Evolutionary conservation across 73 alveolate species (phyloP), one percentile per base, ranked within the genome.

Genomic region (Paramecium caudatum): DNA sequence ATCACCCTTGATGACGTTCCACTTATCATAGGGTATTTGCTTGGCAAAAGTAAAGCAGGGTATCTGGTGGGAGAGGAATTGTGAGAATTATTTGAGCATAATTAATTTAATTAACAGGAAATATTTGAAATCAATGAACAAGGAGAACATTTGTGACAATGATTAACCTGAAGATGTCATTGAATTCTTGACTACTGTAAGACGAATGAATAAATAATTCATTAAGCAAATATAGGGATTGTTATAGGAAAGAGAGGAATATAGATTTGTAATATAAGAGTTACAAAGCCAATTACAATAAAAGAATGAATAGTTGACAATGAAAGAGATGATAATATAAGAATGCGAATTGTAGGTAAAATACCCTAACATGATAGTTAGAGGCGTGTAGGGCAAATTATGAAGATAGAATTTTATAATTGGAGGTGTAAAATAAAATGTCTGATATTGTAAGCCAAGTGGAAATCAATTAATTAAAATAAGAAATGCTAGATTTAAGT

Each of bases 1-100:
- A 55, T 95, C 99, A 5, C 96, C 99, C 70, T 63, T 78, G 70
- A 94, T 94, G 3, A 95, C 90, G 21, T 87, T 93, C 99, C 98
- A 94, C 17, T 84, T 85, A 19, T 82, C 84, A 48, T 91, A 88
- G 13, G 94, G 27, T 27, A 65, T 65, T 36, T 65, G n/a, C 34
- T 65, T 65, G 34, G 50, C 83, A 34, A 65, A 65, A 32, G 32
- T 5, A 13, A 30, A 36, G 8, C 19, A 17, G 3, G 83, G 34
- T 27, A 15, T 65, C 9, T 55, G 32, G 23, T 23, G 80, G 30
- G 23, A 8, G 23, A 55, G 80, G 45, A 55, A 21, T 55, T 37
- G 23, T 27, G 80, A 55, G 83, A 65, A 15, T 65, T 30, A 30
- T 65, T 65, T 65, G 27, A 65, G 39, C 83, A 65, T 65, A 33